These are phyloP conservation scores for Colletotrichum sp. DNA, from an alignment of 2,329 filamentous ascomycete genomes.

Conservation along the genomic window DNA sequence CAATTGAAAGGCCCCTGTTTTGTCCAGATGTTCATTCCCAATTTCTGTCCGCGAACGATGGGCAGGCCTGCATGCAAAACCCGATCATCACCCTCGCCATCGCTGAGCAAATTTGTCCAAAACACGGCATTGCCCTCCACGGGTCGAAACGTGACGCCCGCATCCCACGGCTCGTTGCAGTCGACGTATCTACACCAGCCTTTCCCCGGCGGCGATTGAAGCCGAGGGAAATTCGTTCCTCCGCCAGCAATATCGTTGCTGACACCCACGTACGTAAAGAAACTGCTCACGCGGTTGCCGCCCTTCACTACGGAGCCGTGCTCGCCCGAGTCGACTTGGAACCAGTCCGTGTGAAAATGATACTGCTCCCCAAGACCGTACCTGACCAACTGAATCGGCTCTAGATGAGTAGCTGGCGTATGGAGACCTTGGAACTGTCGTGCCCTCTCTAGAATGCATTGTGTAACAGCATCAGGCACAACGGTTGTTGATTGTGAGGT, in stretches of 20 bases:
- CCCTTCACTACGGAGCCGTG: conserved; percentile 33
- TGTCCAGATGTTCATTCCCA: conserved; percentile 50
- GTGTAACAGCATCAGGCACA: conserved; percentile 35
- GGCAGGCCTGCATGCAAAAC: conserved; percentile 44
- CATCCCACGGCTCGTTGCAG: conserved; percentile 43
- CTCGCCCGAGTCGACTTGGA: conserved; percentile 24
- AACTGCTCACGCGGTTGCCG: conserved; percentile 42
- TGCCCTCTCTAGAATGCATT: conserved; percentile 43
- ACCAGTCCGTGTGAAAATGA: conserved; percentile 48
- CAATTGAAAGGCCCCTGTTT: conserved; percentile 32
- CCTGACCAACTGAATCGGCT: conserved; percentile 43
- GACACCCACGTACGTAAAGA: conserved; percentile 44
- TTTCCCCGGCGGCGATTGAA: conserved; percentile 35
- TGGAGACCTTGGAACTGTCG: conserved; percentile 42
- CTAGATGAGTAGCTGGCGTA: conserved; percentile 34
- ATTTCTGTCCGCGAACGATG: conserved; percentile 41
- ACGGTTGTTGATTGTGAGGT: conserved; percentile 44
- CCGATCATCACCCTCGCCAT: conserved; percentile 38
- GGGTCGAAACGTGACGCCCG: conserved; percentile 43
- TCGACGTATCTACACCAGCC: conserved; percentile 43
- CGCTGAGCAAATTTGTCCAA: conserved; percentile 41
- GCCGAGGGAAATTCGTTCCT: conserved; percentile 44
- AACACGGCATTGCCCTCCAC: conserved; percentile 43
- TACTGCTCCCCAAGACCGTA: conserved; percentile 42
- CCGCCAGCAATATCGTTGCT: conserved; percentile 41